phyloP scores from a whole-genome alignment of 345 rosid genomes.

The Punica granatum region DNA sequence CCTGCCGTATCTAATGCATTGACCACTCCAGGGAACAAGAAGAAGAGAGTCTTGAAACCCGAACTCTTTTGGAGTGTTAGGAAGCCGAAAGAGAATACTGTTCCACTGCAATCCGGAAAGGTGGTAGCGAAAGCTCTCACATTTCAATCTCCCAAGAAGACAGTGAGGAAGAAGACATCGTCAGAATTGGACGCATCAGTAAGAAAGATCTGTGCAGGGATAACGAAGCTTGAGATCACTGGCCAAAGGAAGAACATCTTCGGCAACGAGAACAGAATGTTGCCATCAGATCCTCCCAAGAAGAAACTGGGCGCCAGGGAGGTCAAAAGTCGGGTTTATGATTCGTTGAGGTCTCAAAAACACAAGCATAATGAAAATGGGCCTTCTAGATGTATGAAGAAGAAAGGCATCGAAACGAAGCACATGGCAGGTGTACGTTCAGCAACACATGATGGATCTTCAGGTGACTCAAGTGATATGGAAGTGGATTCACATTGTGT shows the following conservation, averaged over 20 bases:
- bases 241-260: conserved; percentile 31
- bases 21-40: conserved; percentile 47
- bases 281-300: conserved; percentile 28
- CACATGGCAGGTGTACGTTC: conserved; percentile 7
- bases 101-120: conserved; percentile 32
- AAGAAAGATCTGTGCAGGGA: conserved; percentile 43
- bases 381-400: conserved; percentile 27
- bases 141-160: conserved; percentile 80
- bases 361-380: conserved; percentile 24
- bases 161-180: conserved; percentile 41
- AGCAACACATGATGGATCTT: conserved; percentile 14
- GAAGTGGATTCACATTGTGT: conserved; percentile 28
- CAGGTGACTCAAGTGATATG: conserved; percentile 24
- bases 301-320: conserved; percentile 50
- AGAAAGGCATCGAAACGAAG: conserved; percentile 20
- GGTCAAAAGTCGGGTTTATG: conserved; percentile 89
- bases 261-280: conserved; percentile 16
- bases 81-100: conserved; percentile 33
- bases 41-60: conserved; percentile 39
- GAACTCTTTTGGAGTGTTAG: conserved; percentile 52
- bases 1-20: conserved; percentile 37
- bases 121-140: conserved; percentile 56
- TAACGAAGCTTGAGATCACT: conserved; percentile 64
- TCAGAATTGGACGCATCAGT: conserved; percentile 37
- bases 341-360: conserved; percentile 36